Percentiles rank a stretch among this genome's conserved stretches.
phyloP scores from a whole-genome alignment of 805 yeast genomes.

The Hanseniaspora hatyaiensis region DNA sequence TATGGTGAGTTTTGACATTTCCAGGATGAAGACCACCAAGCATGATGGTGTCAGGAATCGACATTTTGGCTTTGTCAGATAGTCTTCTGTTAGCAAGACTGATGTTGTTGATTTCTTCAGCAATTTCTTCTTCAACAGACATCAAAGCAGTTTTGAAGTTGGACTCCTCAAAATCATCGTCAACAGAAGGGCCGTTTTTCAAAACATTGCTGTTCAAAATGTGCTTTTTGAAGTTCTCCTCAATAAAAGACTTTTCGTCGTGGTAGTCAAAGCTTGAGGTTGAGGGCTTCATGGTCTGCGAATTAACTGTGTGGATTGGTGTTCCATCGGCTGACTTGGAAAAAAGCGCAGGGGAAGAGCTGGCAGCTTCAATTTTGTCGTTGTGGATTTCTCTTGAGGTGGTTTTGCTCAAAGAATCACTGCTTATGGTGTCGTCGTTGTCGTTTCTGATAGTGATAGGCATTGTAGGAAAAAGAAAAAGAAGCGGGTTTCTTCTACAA shows the following conservation, averaged over 20 bases:
- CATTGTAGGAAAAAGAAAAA: neutral
- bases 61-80: slow-evolving; percentile 13
- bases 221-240: slow-evolving; percentile 25
- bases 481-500: too few species aligned
- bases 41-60: slow-evolving; percentile 12
- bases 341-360: neutral
- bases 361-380: neutral
- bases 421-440: slow-evolving; percentile 9
- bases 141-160: slow-evolving; percentile 12
- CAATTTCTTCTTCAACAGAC: slow-evolving; percentile 14
- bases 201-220: slow-evolving; percentile 23
- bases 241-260: slow-evolving; percentile 26
- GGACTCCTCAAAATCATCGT: neutral
- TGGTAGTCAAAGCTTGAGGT: slow-evolving; percentile 27
- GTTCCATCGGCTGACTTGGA: slow-evolving; percentile 8
- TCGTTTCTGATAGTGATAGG: slow-evolving; percentile 6
- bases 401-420: slow-evolving; percentile 12
- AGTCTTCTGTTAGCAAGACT: slow-evolving; percentile 10
- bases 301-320: neutral
- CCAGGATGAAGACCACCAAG: slow-evolving; percentile 5
- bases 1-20: slow-evolving; percentile 8
- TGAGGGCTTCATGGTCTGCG: slow-evolving; percentile 11
- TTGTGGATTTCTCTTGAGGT: neutral
- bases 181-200: neutral
- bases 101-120: neutral